Evolutionary conservation across 441 rosid species (phyloP), one percentile per base, ranked within the genome.

Genomic region (Aleurites moluccanus): DNA sequence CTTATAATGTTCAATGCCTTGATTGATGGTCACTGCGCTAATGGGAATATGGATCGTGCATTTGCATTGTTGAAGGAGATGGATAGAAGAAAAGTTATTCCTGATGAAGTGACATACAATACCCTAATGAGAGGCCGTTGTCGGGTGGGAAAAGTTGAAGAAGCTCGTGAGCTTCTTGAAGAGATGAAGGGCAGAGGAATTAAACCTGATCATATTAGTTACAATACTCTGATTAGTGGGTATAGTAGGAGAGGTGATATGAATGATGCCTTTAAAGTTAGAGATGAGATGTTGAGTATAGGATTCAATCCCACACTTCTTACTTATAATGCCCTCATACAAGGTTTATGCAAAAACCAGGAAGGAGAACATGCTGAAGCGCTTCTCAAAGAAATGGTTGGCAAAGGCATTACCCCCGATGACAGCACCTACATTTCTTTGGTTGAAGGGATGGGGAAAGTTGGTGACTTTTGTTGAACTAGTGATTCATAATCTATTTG

Each of bases 61-160:
- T 90, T 89, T 78, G 76, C 73, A 2, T 73, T 95, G 35, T 79
- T 95, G 80, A 83, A 84, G 70, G 89, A 90, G 85, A 89, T 95
- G 97, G 92, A 95, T 23, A 73, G 64, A 74, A 83, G 82, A 85
- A 89, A 80, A 67, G 82, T 93, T n/a, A 11, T 66, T 75, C 97
- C 97, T 4, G 97, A 95, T 81, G 99, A 95, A 52, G 93, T 91
- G 80, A 95, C 99, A 1, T 93, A 84, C 78, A 93, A 95, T 79
- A 89, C 96, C 67, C 82, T 93, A 70, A 91, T 95, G 98, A 85
- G 86, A 60, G 99, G 99, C 42, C 89, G 53, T 27, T 95, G 96
- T 80, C 85, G 80, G 82, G 86, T 86, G 81, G 97, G 95, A 1
- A 95, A 86, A 74, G 91, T 95, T 1, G 91, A 91, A 77, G 88